Evolutionary conservation across 2,329 filamentous ascomycete genomes (phyloP), one percentile per base, ranked within the genome.

Genomic region (Samsoniella hepiali): DNA sequence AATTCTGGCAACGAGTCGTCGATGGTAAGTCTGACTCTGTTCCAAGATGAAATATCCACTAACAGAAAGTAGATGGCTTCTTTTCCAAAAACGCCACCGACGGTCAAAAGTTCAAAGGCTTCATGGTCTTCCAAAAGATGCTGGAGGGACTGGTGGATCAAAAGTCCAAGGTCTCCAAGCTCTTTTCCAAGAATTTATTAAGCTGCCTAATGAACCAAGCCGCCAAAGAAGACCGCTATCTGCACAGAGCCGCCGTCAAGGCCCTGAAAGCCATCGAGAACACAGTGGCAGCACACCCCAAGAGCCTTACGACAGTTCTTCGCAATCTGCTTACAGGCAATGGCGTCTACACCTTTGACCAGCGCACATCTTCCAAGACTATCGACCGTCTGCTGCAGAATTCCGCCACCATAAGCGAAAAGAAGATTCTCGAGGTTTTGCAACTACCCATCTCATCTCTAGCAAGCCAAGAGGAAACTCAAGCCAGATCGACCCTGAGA

Each of bases 101-200:
- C 50, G 91, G 93, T 69, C 90, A 96, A 63, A 98, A 97, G 75
- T 92, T 91, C 71, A 93, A 92, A 75, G 95, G 95, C 0, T 94
- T 98, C 76, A 87, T 93, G 70, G 84, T 98, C 2, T 91, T 97
- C 70, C 87, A 89, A 69, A 91, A 89, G 71, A 85, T 93, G 69
- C 77, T 97, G 4, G 78, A 82, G 51, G 78, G 79, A 3, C 75
- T 84, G 9, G 78, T 80, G 38, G 80, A 70, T 72, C 84, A 74
- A 29, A 71, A 71, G 22, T 59, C 68, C 63, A 83, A 82, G 69
- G 84, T 78, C 59, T 81, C 74, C 67, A 81, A 76, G 9, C 79
- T 97, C 0, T 96, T 98, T 73, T 93, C 91, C 69, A 87, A 88
- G 66, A 96, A 97, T 69, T 79, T 97, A 29, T 87, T 96, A 77